Evolutionary conservation across 2,329 filamentous ascomycete species (phyloP).

Genomic region (Neonectria punicea): DNA sequence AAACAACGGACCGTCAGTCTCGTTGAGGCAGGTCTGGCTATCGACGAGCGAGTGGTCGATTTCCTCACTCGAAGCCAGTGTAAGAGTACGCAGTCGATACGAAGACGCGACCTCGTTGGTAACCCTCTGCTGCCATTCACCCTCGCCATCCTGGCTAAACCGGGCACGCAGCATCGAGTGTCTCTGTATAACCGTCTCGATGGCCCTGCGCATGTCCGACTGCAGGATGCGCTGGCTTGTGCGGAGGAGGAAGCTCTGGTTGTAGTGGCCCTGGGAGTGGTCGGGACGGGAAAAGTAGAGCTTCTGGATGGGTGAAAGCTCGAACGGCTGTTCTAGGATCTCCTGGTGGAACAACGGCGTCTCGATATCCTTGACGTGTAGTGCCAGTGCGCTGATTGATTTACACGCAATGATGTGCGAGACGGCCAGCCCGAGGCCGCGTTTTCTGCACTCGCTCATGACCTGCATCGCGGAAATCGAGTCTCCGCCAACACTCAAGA

Average conservation of each 20-base stretch:
- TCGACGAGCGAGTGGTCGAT: conserved; percentile 5
- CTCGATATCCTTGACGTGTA: conserved; percentile 25
- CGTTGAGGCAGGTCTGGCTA: conserved; percentile 31
- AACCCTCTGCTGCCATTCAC: conserved; percentile 28
- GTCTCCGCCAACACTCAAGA: background rate
- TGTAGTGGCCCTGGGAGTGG: conserved; percentile 31
- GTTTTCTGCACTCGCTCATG: conserved; percentile 41
- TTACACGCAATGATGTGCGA: conserved; percentile 43
- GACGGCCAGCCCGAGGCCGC: conserved; percentile 41
- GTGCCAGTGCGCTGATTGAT: conserved; percentile 32
- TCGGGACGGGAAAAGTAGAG: conserved; percentile 32
- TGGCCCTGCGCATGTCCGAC: conserved; percentile 18
- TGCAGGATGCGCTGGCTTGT: conserved; percentile 10
- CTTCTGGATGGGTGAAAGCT: conserved; percentile 34
- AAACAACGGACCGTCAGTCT: conserved; percentile 16
- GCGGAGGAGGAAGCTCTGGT: conserved; percentile 36
- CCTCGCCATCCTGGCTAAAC: background rate
- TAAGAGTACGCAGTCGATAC: conserved; percentile 21
- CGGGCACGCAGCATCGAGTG: conserved; percentile 37
- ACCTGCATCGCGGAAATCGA: background rate
- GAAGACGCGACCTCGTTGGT: conserved; percentile 14
- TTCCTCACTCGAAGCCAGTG: background rate
- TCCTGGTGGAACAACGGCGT: conserved; percentile 7
- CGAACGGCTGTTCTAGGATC: conserved; percentile 8
- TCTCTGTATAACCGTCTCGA: conserved; percentile 17